These are phyloP conservation scores for Colletotrichum navitas DNA, from an alignment of 2,329 filamentous ascomycete species.

Conservation along the genomic window DNA sequence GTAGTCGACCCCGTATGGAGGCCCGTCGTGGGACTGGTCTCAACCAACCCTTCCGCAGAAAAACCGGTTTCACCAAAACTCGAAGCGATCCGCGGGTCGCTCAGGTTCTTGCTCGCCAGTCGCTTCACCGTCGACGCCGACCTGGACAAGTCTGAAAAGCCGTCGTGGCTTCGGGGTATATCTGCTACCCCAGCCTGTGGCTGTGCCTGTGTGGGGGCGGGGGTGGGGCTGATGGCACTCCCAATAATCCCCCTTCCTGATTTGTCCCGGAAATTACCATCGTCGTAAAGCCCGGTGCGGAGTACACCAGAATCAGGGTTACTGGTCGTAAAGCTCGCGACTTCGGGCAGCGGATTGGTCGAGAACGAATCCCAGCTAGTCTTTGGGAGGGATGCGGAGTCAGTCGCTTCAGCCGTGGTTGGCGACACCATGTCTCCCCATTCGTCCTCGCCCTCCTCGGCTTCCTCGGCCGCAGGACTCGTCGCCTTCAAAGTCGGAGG, in stretches of 20 bases:
- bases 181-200: not conserved
- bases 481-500: conserved; percentile 21
- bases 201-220: conserved; percentile 28
- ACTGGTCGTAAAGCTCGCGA: not conserved
- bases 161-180: conserved; percentile 28
- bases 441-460: conserved; percentile 56
- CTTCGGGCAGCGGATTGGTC: conserved; percentile 33
- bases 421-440: conserved; percentile 72
- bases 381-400: conserved; percentile 32
- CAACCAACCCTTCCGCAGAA: conserved; percentile 16
- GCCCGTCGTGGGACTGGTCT: conserved; percentile 25
- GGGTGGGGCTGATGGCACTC: conserved; percentile 34
- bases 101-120: conserved; percentile 16
- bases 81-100: conserved; percentile 24
- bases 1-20: conserved; percentile 15
- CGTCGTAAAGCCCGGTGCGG: conserved; percentile 27
- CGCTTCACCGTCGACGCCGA: conserved; percentile 30
- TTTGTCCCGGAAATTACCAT: conserved; percentile 26
- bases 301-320: conserved; percentile 19
- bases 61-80: conserved; percentile 23
- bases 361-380: conserved; percentile 39
- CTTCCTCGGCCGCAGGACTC: conserved; percentile 36
- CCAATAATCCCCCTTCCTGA: conserved; percentile 33
- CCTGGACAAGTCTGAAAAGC: conserved; percentile 13
- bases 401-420: conserved; percentile 45